Evolutionary conservation across 1,139 yeast genomes (phyloP).

Genomic region (Diutina catenulata): DNA sequence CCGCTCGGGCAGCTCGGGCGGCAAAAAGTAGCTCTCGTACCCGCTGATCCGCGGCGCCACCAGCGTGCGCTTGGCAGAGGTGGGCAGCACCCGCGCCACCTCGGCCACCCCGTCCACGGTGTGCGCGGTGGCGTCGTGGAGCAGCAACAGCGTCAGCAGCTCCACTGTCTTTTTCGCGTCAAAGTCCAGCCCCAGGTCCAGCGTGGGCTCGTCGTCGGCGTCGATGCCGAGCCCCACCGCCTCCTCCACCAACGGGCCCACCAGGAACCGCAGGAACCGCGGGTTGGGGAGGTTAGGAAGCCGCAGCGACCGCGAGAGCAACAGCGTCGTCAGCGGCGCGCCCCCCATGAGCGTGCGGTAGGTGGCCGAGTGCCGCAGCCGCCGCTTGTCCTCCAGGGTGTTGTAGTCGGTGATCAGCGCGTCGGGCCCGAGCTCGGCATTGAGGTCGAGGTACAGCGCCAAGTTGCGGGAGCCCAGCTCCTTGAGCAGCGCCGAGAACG

Average conservation of each 20-base stretch:
- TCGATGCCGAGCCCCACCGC: not conserved
- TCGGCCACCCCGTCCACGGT: too few relatives aligned
- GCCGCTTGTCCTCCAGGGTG: not conserved
- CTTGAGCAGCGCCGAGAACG: not conserved
- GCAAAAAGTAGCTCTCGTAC: too few relatives aligned
- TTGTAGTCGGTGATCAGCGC: constrained; percentile 2
- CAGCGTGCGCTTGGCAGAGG: too few relatives aligned
- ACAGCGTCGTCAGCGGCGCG: not conserved
- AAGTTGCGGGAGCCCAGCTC: constrained; percentile 3
- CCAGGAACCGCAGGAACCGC: constrained; percentile 29
- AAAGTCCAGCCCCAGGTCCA: too few relatives aligned
- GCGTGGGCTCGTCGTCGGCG: too few relatives aligned
- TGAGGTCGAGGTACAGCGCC: constrained; percentile 2
- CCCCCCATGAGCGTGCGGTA: not conserved
- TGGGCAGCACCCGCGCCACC: too few relatives aligned
- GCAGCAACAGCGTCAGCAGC: too few relatives aligned
- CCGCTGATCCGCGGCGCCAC: too few relatives aligned
- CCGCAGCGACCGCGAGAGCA: not conserved
- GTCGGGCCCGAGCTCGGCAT: not conserved
- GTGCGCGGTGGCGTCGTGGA: too few relatives aligned
- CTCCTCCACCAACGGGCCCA: not conserved
- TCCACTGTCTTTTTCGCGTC: too few relatives aligned
- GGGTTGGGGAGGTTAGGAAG: constrained; percentile 28
- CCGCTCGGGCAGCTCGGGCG: too few relatives aligned
- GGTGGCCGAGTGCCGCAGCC: not conserved